Percentiles rank a stretch among this genome's conserved stretches.
Conservation (phyloP, 2,329 filamentous ascomycete genomes). For the Cladosporium sp. region DNA sequence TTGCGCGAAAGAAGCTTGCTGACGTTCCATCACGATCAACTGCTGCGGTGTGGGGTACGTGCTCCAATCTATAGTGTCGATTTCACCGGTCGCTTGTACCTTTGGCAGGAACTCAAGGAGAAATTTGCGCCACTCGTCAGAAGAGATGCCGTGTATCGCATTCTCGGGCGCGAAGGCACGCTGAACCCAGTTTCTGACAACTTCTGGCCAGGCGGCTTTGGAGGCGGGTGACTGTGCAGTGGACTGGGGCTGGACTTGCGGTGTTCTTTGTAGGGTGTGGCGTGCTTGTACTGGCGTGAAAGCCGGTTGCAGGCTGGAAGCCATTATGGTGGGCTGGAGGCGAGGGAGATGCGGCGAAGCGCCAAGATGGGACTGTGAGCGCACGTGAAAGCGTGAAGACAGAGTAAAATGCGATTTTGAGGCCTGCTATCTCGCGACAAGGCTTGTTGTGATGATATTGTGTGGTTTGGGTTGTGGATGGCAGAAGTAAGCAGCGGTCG, state of each 20-base stretch:
- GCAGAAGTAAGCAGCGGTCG: constrained; percentile 1
- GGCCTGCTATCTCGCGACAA: not conserved
- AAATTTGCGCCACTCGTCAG: constrained; percentile 75
- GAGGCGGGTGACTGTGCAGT: constrained; percentile 37
- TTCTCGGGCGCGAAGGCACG: constrained; percentile 74
- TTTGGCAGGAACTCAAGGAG: constrained; percentile 83
- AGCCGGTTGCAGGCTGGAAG: constrained; percentile 40
- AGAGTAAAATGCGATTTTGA: not conserved
- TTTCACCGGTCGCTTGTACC: constrained; percentile 71
- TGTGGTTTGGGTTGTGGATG: not conserved
- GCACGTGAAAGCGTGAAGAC: constrained; percentile 6
- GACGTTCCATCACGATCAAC: constrained; percentile 72
- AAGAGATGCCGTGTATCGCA: constrained; percentile 45
- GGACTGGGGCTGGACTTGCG: constrained; percentile 25
- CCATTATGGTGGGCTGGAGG: constrained; percentile 11
- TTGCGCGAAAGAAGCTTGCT: constrained; percentile 43
- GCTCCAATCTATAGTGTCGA: constrained; percentile 80
- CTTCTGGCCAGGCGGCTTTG: constrained; percentile 66
- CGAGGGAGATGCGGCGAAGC: not conserved
- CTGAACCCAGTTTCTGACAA: constrained; percentile 86
- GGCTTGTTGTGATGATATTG: not conserved
- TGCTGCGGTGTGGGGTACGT: constrained; percentile 81
- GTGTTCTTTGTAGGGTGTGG: constrained; percentile 39
- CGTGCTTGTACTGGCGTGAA: constrained; percentile 51
- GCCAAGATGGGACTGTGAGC: not conserved